These are phyloP conservation scores for Boletus sp. DNA, from an alignment of 1,284 basidiomycete species.

Conservation along the genomic window DNA sequence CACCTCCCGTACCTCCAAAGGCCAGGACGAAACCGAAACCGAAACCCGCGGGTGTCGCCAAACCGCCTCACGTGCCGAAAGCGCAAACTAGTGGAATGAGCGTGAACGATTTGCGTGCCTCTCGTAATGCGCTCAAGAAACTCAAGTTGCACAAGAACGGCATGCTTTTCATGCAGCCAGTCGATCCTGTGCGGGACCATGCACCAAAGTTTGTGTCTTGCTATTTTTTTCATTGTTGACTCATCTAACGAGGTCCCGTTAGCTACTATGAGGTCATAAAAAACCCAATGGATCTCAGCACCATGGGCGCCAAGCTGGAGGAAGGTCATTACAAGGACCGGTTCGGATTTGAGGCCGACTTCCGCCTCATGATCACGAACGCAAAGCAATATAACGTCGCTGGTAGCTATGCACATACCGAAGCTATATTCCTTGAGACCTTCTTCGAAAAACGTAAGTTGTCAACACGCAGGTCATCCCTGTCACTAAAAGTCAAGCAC, in stretches of 20 bases:
- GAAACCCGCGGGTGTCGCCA: constrained; percentile 44
- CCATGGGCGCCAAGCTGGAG: constrained; percentile 87
- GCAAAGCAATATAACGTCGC: constrained; percentile 85
- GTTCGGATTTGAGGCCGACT: constrained; percentile 84
- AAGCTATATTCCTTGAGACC: constrained; percentile 76
- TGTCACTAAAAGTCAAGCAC: constrained; percentile 12
- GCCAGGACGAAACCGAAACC: constrained; percentile 42
- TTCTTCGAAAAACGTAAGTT: constrained; percentile 85
- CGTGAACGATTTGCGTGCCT: constrained; percentile 79
- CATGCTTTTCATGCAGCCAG: constrained; percentile 80
- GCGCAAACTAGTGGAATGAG: constrained; percentile 85
- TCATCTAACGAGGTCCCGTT: constrained; percentile 8
- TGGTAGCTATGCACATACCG: constrained; percentile 76
- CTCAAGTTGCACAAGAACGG: constrained; percentile 74
- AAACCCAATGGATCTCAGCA: constrained; percentile 94
- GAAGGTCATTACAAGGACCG: constrained; percentile 87
- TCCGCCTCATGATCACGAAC: constrained; percentile 88
- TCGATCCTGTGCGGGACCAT: constrained; percentile 86
- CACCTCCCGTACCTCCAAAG: constrained; percentile 44
- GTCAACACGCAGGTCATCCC: not conserved
- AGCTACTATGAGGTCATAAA: constrained; percentile 93
- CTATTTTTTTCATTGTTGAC: constrained; percentile 34
- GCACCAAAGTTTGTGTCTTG: constrained; percentile 69
- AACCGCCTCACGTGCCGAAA: constrained; percentile 59
- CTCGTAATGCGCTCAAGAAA: constrained; percentile 83